These are phyloP conservation scores for Penicillium argentinense DNA, from an alignment of 495 filamentous ascomycete genomes.

Conservation along the genomic window DNA sequence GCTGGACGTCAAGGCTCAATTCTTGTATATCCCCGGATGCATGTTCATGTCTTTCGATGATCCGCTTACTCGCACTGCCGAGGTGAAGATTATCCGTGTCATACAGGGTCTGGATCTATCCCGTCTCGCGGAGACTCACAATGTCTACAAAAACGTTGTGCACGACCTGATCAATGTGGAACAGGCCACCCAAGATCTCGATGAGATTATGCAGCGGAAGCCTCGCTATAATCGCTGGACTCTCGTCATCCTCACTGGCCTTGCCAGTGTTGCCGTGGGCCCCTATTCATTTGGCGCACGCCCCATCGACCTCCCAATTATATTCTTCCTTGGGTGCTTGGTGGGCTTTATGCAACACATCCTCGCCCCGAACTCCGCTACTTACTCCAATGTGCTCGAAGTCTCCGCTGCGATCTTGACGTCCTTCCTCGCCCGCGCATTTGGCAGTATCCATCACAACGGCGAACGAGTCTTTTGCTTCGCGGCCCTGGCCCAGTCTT, in stretches of 20 bases:
- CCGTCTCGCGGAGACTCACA: conserved; percentile 76
- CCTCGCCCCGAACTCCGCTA: conserved; percentile 71
- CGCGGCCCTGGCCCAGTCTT: conserved; percentile 79
- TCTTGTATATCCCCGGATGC: conserved; percentile 84
- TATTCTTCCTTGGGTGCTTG: conserved; percentile 78
- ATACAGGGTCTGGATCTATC: conserved; percentile 77
- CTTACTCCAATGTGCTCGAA: conserved; percentile 81
- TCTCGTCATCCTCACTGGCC: conserved; percentile 70
- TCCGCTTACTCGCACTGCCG: conserved; percentile 78
- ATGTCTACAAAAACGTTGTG: conserved; percentile 89
- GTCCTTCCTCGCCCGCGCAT: conserved; percentile 77
- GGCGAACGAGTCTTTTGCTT: conserved; percentile 73
- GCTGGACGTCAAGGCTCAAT: conserved; percentile 83
- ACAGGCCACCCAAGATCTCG: conserved; percentile 67
- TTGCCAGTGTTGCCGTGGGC: conserved; percentile 75
- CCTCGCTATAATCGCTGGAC: conserved; percentile 60
- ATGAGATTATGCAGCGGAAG: conserved; percentile 58
- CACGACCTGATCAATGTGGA: conserved; percentile 80
- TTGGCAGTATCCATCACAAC: conserved; percentile 65
- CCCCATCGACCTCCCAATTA: conserved; percentile 80
- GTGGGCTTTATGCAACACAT: conserved; percentile 79
- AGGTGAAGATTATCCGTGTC: conserved; percentile 79
- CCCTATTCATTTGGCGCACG: conserved; percentile 86
- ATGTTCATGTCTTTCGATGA: conserved; percentile 96
- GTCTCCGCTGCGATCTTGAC: conserved; percentile 78